A percentile compares a stretch with the other conserved stretches of the same genome.
Evolutionary conservation across 2,329 filamentous ascomycete species (phyloP).

Genomic region (Teratosphaeria nubilosa): DNA sequence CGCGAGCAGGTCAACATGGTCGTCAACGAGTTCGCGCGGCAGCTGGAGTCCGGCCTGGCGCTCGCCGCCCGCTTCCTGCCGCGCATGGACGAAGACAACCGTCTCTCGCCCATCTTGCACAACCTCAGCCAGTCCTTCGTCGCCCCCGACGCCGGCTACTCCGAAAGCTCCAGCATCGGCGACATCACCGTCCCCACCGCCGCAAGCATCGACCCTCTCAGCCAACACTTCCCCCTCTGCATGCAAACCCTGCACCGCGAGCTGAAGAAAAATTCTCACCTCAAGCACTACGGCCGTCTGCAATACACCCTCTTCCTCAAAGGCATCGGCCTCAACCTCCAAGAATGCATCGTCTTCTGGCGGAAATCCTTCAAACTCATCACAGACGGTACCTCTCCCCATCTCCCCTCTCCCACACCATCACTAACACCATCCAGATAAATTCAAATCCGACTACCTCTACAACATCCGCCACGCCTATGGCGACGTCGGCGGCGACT

Average conservation of each 20-base stretch:
- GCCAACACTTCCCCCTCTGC: constrained; percentile 78
- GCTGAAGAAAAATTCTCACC: constrained; percentile 74
- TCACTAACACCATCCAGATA: constrained; percentile 41
- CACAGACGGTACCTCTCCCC: constrained; percentile 48
- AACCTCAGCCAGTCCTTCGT: constrained; percentile 95
- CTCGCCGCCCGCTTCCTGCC: constrained; percentile 85
- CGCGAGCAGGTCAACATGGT: constrained; percentile 84
- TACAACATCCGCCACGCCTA: constrained; percentile 96
- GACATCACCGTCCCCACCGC: constrained; percentile 67
- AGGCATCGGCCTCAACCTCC: constrained; percentile 82
- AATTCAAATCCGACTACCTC: constrained; percentile 93
- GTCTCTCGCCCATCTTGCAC: constrained; percentile 62
- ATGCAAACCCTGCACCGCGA: constrained; percentile 87
- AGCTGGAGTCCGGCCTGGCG: constrained; percentile 75
- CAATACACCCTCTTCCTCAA: constrained; percentile 97
- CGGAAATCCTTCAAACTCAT: constrained; percentile 73
- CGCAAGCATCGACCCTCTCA: constrained; percentile 67
- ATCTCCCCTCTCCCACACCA: background rate
- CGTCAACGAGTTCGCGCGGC: constrained; percentile 69
- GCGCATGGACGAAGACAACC: constrained; percentile 90
- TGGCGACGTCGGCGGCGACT: constrained; percentile 88
- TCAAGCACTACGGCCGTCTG: constrained; percentile 86
- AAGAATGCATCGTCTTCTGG: constrained; percentile 90
- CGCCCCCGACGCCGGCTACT: constrained; percentile 77
- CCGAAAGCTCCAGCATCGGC: constrained; percentile 46